Evolutionary conservation across 257 asterid species (phyloP), one percentile per base, ranked within the genome.

Genomic region (Scutellaria minor): DNA sequence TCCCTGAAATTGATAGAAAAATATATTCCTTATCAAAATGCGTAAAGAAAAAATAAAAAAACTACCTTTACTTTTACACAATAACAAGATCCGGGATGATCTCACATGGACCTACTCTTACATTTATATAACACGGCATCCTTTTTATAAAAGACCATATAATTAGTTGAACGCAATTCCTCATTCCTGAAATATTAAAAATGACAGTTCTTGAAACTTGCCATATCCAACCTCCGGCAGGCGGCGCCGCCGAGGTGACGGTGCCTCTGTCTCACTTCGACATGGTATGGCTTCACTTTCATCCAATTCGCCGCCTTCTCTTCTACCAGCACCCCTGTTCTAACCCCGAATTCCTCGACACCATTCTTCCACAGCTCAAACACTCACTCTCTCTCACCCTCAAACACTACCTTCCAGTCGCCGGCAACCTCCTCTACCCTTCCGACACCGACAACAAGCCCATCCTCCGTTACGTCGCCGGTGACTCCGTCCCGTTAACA

Each of bases 351-450:
- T 88, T 87, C 85, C 0, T 58, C 0, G 71, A 84, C 6, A 78
- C 66, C 13, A 2, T 83, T 4, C 41, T 85, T 39, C 90, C 96
- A 1, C 15, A 71, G 4, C 88, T 90, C 72, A 83, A 84, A 62
- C 37, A 76, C 4, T 90, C 92, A 3, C 88, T 88, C 67, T 81
- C 89, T 39, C 64, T 79, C 37, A 46, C 91, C 48, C 89, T 89
- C 48, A 71, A 60, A 42, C 80, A 83, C 78, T 83, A 74, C 74
- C 62, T 83, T n/a, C 88, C 89, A 0, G 20, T 79, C 0, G 82
- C 89, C 6, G 85, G 84, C 15, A 85, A 80, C 6, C 31, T 85
- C 14, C 64, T 81, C 50, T 59, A 45, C 74, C 87, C 89, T n/a
- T 18, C 39, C 2, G 64, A 47, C 68, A 13, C 71, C 6, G 41